Base-by-base conservation (phyloP, 108 stramenopile genomes). In the Cyclostephanos tholiformis region DNA sequence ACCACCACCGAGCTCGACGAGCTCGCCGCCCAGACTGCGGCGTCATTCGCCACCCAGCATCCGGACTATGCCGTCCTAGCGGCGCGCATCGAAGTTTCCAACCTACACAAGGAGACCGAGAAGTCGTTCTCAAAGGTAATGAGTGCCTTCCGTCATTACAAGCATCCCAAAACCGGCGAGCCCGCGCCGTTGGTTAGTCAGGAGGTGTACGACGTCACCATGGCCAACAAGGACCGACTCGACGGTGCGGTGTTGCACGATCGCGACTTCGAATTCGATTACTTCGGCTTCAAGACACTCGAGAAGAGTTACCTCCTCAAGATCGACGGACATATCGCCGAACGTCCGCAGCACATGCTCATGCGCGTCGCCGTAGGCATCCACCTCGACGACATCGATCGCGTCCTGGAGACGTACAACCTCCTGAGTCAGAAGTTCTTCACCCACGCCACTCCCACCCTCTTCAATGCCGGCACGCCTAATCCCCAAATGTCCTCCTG, bases 271-370 rank as follows among this genome's bases (percentile, higher is more conserved):
- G 96, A 96, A 72, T 96, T 93, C 74, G 98, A 99, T 77, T 99
- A 96, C 84, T 99, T 99, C 80, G 99, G 98, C 25, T 99, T 99
- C 93, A 99, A 99, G 87, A 99, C 98, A n/a, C 87, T 99, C 50
- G 97, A 98, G 78, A 92, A 98, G 69, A 81, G 88, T n/a, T 99
- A 99, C 82, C 82, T 99, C 22, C 83, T 99, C 53, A 94, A 94
- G 74, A 60, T 98, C 38, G 66, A 98, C 75, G 97, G 96, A 20
- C 77, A 82, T 71, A 97, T 99, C 74, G 89, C 92, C 49, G 99
- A 99, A 79, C 91, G 99, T 11, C 99, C 99, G 5, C 99, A 99
- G 87, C 77, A 79, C 83, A 95, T 99, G 96, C 75, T 97, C 66
- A 99, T 99, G 99, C 95, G 99, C 36, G 97, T 99, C 19, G 82